Evolutionary conservation across 2,329 filamentous ascomycete genomes (phyloP), one percentile per base, ranked within the genome.

Genomic region (Tolypocladium ophioglossoides): DNA sequence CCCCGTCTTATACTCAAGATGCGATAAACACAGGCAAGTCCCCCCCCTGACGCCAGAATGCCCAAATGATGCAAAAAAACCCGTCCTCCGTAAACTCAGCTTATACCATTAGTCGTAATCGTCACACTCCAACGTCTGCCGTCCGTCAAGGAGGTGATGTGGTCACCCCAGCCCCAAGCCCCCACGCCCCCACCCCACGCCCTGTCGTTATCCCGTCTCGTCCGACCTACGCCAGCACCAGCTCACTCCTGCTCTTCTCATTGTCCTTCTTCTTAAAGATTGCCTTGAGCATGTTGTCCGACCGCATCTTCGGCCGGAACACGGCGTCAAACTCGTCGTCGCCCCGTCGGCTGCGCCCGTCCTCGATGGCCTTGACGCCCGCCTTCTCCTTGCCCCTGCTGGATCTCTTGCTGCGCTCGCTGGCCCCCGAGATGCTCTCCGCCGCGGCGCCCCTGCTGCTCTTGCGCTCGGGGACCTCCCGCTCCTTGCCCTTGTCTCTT

Each of bases 191-290:
- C n/a, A n/a, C n/a, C n/a, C n/a, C n/a, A n/a, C n/a, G n/a, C n/a
- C n/a, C n/a, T n/a, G n/a, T n/a, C n/a, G n/a, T n/a, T n/a, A n/a
- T n/a, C n/a, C n/a, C 27, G 27, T 44, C 40, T 27, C 11, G 14
- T 37, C 35, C 7, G 14, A 1, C 11, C 44, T 63, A 68, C 27
- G 65, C 66, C 38, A 65, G 54, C 46, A 69, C 66, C 41, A 68
- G 54, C 34, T 65, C 65, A 38, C 58, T 63, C 37, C 66, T 64
- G 50, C 67, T 67, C 54, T 71, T 70, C 56, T 74, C 73, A 62
- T 68, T 72, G 24, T 75, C 71, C 66, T 78, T 78, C 68, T 72
- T 77, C 71, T 78, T 79, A 63, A 84, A 83, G 55, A 83, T 59
- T 3, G 73, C 68, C 70, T 82, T 83, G 58, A 84, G 73, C 78